A percentile compares a stretch with the other conserved stretches of the same genome.
phyloP scores from a whole-genome alignment of 495 filamentous ascomycete genomes.

The Parachaetomium inaequale region DNA sequence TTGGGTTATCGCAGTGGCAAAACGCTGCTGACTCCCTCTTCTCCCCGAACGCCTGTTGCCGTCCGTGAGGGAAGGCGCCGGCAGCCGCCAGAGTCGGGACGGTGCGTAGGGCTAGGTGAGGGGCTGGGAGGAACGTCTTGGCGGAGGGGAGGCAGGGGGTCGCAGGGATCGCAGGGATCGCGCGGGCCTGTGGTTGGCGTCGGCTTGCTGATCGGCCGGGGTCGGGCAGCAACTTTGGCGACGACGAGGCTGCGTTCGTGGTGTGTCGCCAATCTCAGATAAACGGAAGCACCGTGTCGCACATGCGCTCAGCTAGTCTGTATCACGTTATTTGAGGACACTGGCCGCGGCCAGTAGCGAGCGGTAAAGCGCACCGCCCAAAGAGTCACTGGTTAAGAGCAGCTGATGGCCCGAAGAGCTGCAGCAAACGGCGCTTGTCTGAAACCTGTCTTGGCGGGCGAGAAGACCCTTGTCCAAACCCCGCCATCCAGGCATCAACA shows the following conservation, averaged over 20 bases:
- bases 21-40: not conserved
- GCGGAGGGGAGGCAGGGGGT: slow-evolving; percentile 1
- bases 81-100: slow-evolving; percentile 10
- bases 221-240: slow-evolving; percentile 1
- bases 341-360: not conserved
- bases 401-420: not conserved
- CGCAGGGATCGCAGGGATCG: not conserved
- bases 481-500: not conserved
- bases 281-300: not conserved
- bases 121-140: slow-evolving; percentile 13
- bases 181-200: slow-evolving; percentile 13
- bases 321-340: slow-evolving; percentile 6
- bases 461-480: not conserved
- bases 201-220: slow-evolving; percentile 7
- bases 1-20: not conserved
- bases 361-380: not conserved
- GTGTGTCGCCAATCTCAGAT: not conserved
- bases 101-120: slow-evolving; percentile 31
- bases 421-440: not conserved
- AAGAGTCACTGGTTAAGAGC: slow-evolving; percentile 1
- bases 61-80: slow-evolving; percentile 2
- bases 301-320: slow-evolving; percentile 4
- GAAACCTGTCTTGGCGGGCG: slow-evolving; percentile 5
- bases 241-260: not conserved
- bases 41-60: not conserved